Conservation (phyloP, 805 yeast species). For the Wickerhamomyces silvicola region DNA sequence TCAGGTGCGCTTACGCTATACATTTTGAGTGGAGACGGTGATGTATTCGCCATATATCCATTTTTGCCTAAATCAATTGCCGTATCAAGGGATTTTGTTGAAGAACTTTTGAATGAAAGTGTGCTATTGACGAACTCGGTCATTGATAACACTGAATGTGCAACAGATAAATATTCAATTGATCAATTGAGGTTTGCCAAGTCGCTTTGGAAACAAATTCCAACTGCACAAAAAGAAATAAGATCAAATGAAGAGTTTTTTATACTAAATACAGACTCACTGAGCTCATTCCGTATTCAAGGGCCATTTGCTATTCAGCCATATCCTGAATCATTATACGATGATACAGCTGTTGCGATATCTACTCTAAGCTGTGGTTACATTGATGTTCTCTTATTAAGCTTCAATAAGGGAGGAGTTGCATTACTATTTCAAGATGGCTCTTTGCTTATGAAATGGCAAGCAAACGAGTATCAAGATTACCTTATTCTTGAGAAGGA, state of each 20-base stretch:
- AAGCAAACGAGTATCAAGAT: conserved; percentile 16
- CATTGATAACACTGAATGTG: conserved; percentile 8
- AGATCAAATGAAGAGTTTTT: conserved; percentile 19
- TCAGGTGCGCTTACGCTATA: conserved; percentile 47
- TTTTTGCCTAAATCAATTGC: conserved; percentile 45
- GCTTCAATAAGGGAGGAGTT: conserved; percentile 25
- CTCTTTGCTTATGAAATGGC: conserved; percentile 32
- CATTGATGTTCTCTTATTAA: conserved; percentile 21
- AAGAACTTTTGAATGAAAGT: conserved; percentile 28
- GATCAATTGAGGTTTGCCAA: conserved; percentile 32
- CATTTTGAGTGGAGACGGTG: conserved; percentile 48
- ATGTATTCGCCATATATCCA: conserved; percentile 58
- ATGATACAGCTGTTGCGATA: conserved; percentile 34
- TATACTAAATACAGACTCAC: conserved; percentile 16
- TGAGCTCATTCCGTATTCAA: conserved; percentile 24
- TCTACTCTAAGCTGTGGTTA: conserved; percentile 20
- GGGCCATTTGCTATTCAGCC: conserved; percentile 54
- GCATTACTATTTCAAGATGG: conserved; percentile 26
- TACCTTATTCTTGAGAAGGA: conserved; percentile 10
- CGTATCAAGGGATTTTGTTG: conserved; percentile 27
- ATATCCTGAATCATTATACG: conserved; percentile 48
- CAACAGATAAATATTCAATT: conserved; percentile 13
- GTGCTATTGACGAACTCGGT: conserved; percentile 23
- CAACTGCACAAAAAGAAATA: conserved; percentile 10
- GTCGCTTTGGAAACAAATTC: conserved; percentile 25